Base-by-base conservation (phyloP, 176 grass and related monocot species). In the Juncus inflexus region DNA sequence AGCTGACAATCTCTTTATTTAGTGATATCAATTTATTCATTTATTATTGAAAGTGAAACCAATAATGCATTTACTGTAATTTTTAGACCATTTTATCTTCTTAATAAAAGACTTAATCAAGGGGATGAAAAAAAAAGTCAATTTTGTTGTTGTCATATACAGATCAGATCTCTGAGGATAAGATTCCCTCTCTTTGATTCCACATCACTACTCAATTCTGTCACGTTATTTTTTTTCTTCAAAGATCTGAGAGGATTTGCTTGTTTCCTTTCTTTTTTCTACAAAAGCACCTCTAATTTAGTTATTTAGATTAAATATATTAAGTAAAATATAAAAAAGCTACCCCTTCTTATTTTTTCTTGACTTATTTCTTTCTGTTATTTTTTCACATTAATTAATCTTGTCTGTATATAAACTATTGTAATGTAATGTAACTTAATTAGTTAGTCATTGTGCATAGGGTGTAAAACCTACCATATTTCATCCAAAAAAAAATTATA, bases 161-260 rank as follows among this genome's bases (percentile, higher is more conserved):
- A 58, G 53, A 71, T 71, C 53, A 71, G 52, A 71, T 71, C 37
- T 59, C 14, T 43, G 35, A 9, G 67, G 66, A 71, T 71, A 71
- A 71, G 67, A 71, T 71, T 55, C 67, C 13, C 67, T 59, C 52
- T 42, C 42, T 43, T 51, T 28, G 19, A 28, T 28, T 28, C 19
- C 19, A 28, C 19, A 28, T 28, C 19, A 28, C 19, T 28, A 28
- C 19, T 28, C 19, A 28, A 28, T 28, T 28, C 19, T 28, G 19
- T 28, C 19, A 28, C 19, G 19, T 28, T 28, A 28, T 28, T 28
- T 28, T 67, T 67, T 51, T 67, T 50, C 38, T 67, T 67, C 64
- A 35, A 52, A 67, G 52, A 37, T 37, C 15, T 67, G 41, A 52
- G 7, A 52, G 37, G 43, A 50, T 67, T 68, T 68, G 50, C 55